phyloP scores from a whole-genome alignment of 176 grass and related monocot genomes.

The Lolium rigidum region DNA sequence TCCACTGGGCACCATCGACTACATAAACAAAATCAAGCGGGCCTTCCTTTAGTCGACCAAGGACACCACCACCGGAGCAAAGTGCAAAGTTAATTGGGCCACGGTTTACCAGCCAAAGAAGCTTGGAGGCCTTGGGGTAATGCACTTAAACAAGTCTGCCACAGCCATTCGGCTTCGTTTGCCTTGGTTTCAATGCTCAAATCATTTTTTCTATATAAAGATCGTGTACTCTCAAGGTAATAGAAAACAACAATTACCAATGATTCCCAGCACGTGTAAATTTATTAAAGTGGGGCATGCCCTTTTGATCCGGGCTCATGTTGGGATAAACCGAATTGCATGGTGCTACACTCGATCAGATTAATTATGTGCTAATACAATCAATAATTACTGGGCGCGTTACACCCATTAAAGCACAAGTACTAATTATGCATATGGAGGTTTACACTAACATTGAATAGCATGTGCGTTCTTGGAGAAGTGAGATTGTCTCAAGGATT shows the following conservation, averaged over 20 bases:
- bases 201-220: not conserved
- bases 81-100: too few species aligned
- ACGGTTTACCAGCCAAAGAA: too few species aligned
- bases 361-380: not conserved
- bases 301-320: not conserved
- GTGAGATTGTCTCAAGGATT: conserved; percentile 11
- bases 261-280: not conserved
- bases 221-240: not conserved
- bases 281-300: not conserved
- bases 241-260: not conserved
- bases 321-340: not conserved
- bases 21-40: too few species aligned
- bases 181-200: not conserved
- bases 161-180: too few species aligned
- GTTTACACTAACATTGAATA: not conserved
- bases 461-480: not conserved
- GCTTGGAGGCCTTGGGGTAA: too few species aligned
- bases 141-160: too few species aligned
- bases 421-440: not conserved
- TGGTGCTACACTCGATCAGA: not conserved
- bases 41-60: too few species aligned
- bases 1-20: too few species aligned
- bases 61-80: too few species aligned
- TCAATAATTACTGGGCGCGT: not conserved
- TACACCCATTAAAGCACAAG: not conserved